These are phyloP conservation scores for Euphorbia tirucalli DNA, from an alignment of 345 rosid species.

Conservation along the genomic window DNA sequence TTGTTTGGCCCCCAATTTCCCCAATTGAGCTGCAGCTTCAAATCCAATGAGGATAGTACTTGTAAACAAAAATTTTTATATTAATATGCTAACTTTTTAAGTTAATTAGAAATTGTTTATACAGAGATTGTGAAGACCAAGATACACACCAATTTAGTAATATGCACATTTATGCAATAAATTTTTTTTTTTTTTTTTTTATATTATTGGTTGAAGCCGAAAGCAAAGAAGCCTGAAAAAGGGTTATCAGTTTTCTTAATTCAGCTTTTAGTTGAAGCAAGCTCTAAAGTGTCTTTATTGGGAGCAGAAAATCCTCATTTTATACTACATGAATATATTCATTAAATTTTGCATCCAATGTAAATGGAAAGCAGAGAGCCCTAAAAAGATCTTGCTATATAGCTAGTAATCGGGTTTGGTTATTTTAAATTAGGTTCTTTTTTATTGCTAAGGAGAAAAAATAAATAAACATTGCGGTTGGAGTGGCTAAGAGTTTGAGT, in stretches of 20 bases:
- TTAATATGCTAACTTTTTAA: neutral
- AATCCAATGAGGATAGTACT: conserved; percentile 5
- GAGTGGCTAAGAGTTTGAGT: too few species aligned
- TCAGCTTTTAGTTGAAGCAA: conserved; percentile 1
- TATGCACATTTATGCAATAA: neutral
- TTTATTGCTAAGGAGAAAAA: too few species aligned
- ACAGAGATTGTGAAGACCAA: neutral
- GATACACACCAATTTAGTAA: neutral
- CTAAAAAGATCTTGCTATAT: neutral
- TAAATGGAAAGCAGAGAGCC: neutral
- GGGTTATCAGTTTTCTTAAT: too few species aligned
- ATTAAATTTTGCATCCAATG: too few species aligned
- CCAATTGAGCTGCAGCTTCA: conserved; percentile 2
- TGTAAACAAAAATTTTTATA: neutral
- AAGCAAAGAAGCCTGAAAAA: conserved; percentile 18
- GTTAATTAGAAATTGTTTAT: conserved; percentile 21
- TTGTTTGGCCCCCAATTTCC: neutral
- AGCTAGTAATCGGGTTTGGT: too few species aligned
- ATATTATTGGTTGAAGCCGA: neutral
- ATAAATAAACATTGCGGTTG: too few species aligned
- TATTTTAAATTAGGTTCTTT: too few species aligned
- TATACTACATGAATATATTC: too few species aligned
- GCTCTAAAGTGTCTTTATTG: too few species aligned
- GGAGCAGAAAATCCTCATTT: too few species aligned
- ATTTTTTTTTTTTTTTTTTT: too few species aligned